Evolutionary conservation across 2,329 filamentous ascomycete species (phyloP), one percentile per base, ranked within the genome.

Genomic region (Venturia asperata): DNA sequence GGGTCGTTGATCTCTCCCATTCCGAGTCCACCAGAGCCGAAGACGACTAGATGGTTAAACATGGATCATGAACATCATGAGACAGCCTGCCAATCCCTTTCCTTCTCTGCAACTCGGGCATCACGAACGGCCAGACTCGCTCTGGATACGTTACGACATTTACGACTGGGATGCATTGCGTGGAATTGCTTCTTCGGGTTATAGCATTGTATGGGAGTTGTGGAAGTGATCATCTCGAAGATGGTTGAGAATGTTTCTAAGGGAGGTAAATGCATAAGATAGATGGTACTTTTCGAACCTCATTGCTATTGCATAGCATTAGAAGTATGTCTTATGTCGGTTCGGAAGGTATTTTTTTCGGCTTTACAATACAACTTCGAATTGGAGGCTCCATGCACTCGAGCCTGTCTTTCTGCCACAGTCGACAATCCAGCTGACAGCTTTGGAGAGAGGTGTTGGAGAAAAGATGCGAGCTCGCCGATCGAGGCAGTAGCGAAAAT

Each of bases 291-390:
- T 37, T n/a, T 11, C 7, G 9, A 15, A 27, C 10, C 13, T 58
- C 27, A n/a, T 58, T 58, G 52, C 52, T 37, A 58, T 58, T 58
- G 52, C 30, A 58, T 19, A 58, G 15, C 37, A 19, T 11, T 58
- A 56, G 52, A 37, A 34, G 52, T 27, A 37, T 37, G 3, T 27
- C 52, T 34, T 24, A 5, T 5, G 17, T 9, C 27, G 52, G 52
- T 24, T 10, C 37, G 27, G 30, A 27, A 37, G 52, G 3, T 37
- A 56, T 4, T 37, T 10, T 56, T 56, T 56, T 56, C 52, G 30
- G 52, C 30, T n/a, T n/a, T 37, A 3, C 24, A 58, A 37, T n/a
- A 58, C 52, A 27, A 37, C 17, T 3, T 19, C n/a, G 0, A 37
- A 37, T 3, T 19, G n/a, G 0, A 37, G n/a, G 15, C 19, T 37